Percentiles rank a stretch among this genome's conserved stretches.
phyloP scores from a whole-genome alignment of 257 asterid species.

The Solanum chiquidenum region DNA sequence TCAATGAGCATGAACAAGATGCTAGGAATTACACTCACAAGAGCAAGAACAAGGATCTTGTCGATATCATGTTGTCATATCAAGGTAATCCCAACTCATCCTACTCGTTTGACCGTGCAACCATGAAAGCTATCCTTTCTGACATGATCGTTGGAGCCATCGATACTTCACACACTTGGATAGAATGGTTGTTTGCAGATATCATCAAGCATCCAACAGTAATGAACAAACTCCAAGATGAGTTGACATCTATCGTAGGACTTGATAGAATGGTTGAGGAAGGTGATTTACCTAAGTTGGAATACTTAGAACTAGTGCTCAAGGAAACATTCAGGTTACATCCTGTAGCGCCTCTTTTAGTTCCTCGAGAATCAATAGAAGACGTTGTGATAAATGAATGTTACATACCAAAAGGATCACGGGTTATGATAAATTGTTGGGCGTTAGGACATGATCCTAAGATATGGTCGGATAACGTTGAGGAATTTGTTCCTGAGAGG shows the following conservation, averaged over 20 bases:
- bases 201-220: neutral
- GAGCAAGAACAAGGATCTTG: neutral
- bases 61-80: neutral
- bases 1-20: conserved; percentile 6
- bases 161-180: conserved; percentile 6
- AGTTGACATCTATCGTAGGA: neutral
- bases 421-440: conserved; percentile 4
- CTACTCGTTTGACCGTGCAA: neutral
- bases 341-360: neutral
- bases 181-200: conserved; percentile 2
- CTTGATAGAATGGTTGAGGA: neutral
- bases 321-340: conserved; percentile 4
- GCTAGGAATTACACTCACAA: neutral
- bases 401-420: neutral
- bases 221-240: neutral
- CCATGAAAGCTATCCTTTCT: conserved; percentile 1
- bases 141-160: conserved; percentile 4
- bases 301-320: conserved; percentile 2
- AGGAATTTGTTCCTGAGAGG: neutral
- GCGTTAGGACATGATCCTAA: conserved; percentile 1
- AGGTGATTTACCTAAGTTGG: neutral
- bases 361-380: conserved; percentile 4
- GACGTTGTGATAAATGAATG: neutral
- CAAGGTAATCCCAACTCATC: neutral
- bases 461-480: neutral